Evolutionary conservation across 2,329 filamentous ascomycete species (phyloP), one percentile per base, ranked within the genome.

Genomic region (Sporothrix schenckii): DNA sequence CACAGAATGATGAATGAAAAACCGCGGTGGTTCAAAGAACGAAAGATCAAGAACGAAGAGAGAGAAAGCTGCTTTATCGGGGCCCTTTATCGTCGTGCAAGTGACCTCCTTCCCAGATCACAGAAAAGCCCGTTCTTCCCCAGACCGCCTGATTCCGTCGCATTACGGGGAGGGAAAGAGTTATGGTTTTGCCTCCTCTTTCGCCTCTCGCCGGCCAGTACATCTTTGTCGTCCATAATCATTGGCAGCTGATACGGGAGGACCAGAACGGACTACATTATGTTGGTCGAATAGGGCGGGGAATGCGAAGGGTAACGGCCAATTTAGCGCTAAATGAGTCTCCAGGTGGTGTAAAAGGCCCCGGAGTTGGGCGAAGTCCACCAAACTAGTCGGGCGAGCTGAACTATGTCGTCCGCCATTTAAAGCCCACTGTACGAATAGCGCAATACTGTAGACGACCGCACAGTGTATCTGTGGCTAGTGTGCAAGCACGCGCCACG

Each of bases 301-400:
- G 65, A 53, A 66, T 47, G 27, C 11, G 50, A 54, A 44, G 19
- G 30, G 24, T 66, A 39, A 66, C 47, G 13, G 50, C n/a, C 49
- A 41, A 14, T 5, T 4, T 52, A 50, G 24, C 60, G 60, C 60
- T 65, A 65, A 65, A 9, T 27, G 56, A n/a, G 60, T 41, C 60
- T 30, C 41, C 41, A 50, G 60, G 60, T 65, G 61, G 50, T 34
- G 44, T 24, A 34, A 50, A 53, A 34, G 47, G 11, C 41, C 27
- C 34, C 58, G 69, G 69, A 70, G 52, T 50, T 66, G 52, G 69
- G 60, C 69, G 60, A 70, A 52, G 39, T 70, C 69, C 69, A 70
- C 66, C 52, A 54, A 39, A 47, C 41, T 19, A 7, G 34, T 30
- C 50, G 50, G 65, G 9, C 52, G 24, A 58, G 52, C 21, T 67